Evolutionary conservation across 495 filamentous ascomycete genomes (phyloP), one percentile per base, ranked within the genome.

Genomic region (Podospora pseudopauciseta): DNA sequence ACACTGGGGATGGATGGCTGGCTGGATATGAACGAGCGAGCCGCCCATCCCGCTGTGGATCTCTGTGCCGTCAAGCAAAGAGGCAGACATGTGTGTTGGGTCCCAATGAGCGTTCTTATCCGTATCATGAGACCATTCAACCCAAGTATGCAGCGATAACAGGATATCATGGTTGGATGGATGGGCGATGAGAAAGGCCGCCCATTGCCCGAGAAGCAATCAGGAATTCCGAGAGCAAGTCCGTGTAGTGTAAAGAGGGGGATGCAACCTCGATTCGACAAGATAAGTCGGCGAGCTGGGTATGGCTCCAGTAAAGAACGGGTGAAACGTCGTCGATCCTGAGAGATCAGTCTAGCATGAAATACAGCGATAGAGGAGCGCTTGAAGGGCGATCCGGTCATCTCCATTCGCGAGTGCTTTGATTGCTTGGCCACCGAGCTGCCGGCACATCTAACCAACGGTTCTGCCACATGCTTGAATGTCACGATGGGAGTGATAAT

Each of bases 281-380:
- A 49, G 39, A 49, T 49, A 49, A 49, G 39, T 49, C 39, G 39
- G 2, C 39, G 39, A 49, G 39, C 39, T 49, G 58, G 58, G 58
- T 30, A 26, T 62, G 60, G 26, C 27, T 60, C 55, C 20, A 66
- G 64, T 55, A 66, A 20, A 58, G 11, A 13, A 49, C 13, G 39
- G 39, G 16, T 66, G 64, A 66, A 59, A 59, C 55, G 64, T 66
- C 30, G 64, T 66, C 64, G 64, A 66, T 66, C 64, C 13, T 59
- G 64, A 58, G 54, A 66, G 64, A 28, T 11, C 16, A 30, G 64
- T 39, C 28, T 26, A 13, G 30, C 28, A 18, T 63, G 13, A 49
- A 16, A 16, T 5, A 49, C 15, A 49, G 39, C 39, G 39, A 16
- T 49, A 49, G 39, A 49, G 39, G 39, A 11, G 13, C 2, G 39